A percentile compares a stretch with the other conserved stretches of the same genome.
Evolutionary conservation across 805 yeast species (phyloP).

Genomic region (Metschnikowia shivogae): DNA sequence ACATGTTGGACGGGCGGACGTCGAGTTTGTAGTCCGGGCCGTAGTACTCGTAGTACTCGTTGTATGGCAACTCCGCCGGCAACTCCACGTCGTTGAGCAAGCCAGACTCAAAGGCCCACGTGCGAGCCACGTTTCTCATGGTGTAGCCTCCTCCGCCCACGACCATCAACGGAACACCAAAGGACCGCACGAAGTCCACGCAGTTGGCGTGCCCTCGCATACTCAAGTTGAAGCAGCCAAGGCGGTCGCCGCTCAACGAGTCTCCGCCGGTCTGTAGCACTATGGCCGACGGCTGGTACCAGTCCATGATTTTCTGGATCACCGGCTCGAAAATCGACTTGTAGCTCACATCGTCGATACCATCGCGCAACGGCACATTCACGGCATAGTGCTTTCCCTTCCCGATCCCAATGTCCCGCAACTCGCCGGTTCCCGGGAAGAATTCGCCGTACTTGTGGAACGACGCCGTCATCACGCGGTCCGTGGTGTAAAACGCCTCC

Average conservation of each 20-base stretch:
- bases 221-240: conserved; percentile 93
- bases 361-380: conserved; percentile 85
- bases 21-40: conserved; percentile 96
- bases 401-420: conserved; percentile 80
- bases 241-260: conserved; percentile 89
- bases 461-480: conserved; percentile 84
- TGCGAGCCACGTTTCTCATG: conserved; percentile 91
- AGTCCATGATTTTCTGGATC: conserved; percentile 67
- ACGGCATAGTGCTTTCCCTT: conserved; percentile 79
- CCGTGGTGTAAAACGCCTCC: conserved; percentile 89
- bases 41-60: conserved; percentile 94
- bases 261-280: conserved; percentile 99
- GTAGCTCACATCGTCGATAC: conserved; percentile 87
- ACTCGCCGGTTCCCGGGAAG: conserved; percentile 90
- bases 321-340: conserved; percentile 87
- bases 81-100: conserved; percentile 74
- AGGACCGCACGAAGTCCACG: conserved; percentile 78
- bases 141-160: conserved; percentile 99
- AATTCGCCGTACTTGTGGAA: conserved; percentile 92
- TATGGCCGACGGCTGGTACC: conserved; percentile 93
- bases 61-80: conserved; percentile 81
- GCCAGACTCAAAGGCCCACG: conserved; percentile 94
- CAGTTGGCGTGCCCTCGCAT: conserved; percentile 97
- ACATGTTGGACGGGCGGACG: conserved; percentile 94
- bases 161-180: conserved; percentile 87